Percentiles rank a stretch among this genome's conserved stretches.
These are phyloP conservation scores for Scorias spongiosa DNA, from an alignment of 2,329 filamentous ascomycete species.

Conservation along the genomic window DNA sequence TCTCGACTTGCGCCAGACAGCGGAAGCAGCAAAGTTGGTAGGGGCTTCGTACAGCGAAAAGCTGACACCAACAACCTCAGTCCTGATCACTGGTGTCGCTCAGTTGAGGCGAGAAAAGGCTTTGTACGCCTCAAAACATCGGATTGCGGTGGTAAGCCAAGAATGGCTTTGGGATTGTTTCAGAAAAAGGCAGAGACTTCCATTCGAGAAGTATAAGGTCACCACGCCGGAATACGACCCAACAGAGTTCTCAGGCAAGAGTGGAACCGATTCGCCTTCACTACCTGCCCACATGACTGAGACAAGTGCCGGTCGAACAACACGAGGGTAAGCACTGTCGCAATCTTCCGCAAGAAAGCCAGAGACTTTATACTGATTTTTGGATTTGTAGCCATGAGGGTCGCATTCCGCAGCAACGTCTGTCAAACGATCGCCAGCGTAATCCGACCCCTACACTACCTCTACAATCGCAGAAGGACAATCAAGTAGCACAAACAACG, in stretches of 20 bases:
- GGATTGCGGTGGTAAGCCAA: slow-evolving; percentile 63
- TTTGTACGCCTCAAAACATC: slow-evolving; percentile 56
- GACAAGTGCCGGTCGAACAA: not conserved
- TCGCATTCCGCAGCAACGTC: slow-evolving; percentile 5
- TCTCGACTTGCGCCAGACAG: slow-evolving; percentile 72
- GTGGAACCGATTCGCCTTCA: slow-evolving; percentile 6
- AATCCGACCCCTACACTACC: slow-evolving; percentile 16
- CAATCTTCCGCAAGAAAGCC: not conserved
- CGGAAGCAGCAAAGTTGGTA: slow-evolving; percentile 54
- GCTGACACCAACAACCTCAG: slow-evolving; percentile 53
- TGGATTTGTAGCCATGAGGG: not conserved
- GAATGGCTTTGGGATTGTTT: slow-evolving; percentile 82
- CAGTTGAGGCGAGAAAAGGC: slow-evolving; percentile 55
- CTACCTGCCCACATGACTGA: not conserved
- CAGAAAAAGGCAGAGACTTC: slow-evolving; percentile 31
- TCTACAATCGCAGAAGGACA: slow-evolving; percentile 7
- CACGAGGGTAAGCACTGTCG: not conserved
- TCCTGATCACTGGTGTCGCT: slow-evolving; percentile 51
- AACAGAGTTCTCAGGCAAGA: slow-evolving; percentile 3
- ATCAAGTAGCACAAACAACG: not conserved
- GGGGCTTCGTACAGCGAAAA: slow-evolving; percentile 68
- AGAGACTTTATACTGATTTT: not conserved
- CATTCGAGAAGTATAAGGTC: slow-evolving; percentile 26
- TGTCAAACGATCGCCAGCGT: slow-evolving; percentile 17
- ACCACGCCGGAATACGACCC: slow-evolving; percentile 9